Evolutionary conservation across 106 monocot species (phyloP).

Genomic region (Narthecium ossifragum): DNA sequence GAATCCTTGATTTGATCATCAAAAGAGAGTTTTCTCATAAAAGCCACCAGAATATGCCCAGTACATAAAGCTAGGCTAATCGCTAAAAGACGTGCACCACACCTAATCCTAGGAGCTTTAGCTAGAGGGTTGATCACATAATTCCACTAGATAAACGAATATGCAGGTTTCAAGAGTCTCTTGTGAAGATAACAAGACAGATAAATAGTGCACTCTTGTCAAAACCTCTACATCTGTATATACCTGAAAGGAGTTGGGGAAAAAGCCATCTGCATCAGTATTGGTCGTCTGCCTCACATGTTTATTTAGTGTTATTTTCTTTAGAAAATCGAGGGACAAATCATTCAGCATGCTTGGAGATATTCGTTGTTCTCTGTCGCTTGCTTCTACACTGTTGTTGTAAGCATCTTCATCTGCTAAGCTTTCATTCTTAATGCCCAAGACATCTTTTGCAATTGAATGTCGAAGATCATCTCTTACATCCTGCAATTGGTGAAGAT

Average conservation of each 20-base stretch:
- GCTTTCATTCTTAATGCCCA: slow-evolving; percentile 54
- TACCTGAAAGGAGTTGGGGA: slow-evolving; percentile 48
- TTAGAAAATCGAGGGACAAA: slow-evolving; percentile 60
- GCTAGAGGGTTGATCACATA: too few relatives aligned
- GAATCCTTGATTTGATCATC: too few relatives aligned
- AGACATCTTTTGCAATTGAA: slow-evolving; percentile 61
- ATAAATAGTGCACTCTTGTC: not conserved
- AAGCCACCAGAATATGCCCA: too few relatives aligned
- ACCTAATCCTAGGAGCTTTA: too few relatives aligned
- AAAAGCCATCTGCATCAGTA: slow-evolving; percentile 3
- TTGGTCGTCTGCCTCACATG: too few relatives aligned
- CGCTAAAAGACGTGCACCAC: too few relatives aligned
- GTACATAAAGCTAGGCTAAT: too few relatives aligned
- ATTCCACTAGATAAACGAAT: too few relatives aligned
- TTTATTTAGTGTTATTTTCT: slow-evolving; percentile 63
- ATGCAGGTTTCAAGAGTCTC: too few relatives aligned
- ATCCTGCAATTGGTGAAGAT: slow-evolving; percentile 41
- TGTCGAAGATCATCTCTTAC: slow-evolving; percentile 79
- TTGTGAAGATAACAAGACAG: not conserved
- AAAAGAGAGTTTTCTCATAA: too few relatives aligned
- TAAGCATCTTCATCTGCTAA: slow-evolving; percentile 15
- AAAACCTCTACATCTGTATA: not conserved
- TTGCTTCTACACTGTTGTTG: slow-evolving; percentile 9
- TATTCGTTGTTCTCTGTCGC: not conserved
- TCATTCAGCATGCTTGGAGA: slow-evolving; percentile 12